Evolutionary conservation across 768 basidiomycete species (phyloP).

Genomic region (Russula sp.): DNA sequence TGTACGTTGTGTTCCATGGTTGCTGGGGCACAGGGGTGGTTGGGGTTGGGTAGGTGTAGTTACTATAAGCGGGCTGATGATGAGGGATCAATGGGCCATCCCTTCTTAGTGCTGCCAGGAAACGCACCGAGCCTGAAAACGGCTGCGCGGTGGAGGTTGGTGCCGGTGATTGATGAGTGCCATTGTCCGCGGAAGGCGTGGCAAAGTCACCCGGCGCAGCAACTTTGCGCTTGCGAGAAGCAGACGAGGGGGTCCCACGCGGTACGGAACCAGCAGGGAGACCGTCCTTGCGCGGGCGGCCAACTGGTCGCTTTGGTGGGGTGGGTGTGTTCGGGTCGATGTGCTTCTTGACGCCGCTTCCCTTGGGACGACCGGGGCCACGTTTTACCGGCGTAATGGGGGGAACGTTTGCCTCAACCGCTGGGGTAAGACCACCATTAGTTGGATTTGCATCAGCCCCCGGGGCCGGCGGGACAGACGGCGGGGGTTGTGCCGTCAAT

Average conservation of each 20-base stretch:
- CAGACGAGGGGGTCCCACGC: constrained; percentile 40
- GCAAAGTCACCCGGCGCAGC: constrained; percentile 38
- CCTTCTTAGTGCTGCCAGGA: constrained; percentile 3
- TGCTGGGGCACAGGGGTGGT: constrained; percentile 22
- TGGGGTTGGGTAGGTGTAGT: constrained; percentile 24
- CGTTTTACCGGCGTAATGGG: constrained; percentile 49
- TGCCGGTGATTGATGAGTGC: constrained; percentile 9
- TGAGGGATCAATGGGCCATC: constrained; percentile 6
- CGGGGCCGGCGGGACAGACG: constrained; percentile 9
- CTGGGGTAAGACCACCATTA: neutral
- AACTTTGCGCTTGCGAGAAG: constrained; percentile 28
- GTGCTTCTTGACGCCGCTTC: constrained; percentile 67
- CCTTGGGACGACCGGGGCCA: constrained; percentile 73
- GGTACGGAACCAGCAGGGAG: constrained; percentile 70
- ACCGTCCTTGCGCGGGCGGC: constrained; percentile 78
- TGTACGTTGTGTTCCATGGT: constrained; percentile 26
- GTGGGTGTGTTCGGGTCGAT: constrained; percentile 40
- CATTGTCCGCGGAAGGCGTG: constrained; percentile 13
- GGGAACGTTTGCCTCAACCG: constrained; percentile 12
- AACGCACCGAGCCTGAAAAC: constrained; percentile 26
- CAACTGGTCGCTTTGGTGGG: constrained; percentile 74
- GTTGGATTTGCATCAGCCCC: constrained; percentile 11
- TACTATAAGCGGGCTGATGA: constrained; percentile 19
- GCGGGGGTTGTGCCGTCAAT: constrained; percentile 18
- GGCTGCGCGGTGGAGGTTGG: constrained; percentile 21